These are phyloP conservation scores for Friedmanniomyces endolithicus DNA, from an alignment of 495 filamentous ascomycete genomes.

Conservation along the genomic window DNA sequence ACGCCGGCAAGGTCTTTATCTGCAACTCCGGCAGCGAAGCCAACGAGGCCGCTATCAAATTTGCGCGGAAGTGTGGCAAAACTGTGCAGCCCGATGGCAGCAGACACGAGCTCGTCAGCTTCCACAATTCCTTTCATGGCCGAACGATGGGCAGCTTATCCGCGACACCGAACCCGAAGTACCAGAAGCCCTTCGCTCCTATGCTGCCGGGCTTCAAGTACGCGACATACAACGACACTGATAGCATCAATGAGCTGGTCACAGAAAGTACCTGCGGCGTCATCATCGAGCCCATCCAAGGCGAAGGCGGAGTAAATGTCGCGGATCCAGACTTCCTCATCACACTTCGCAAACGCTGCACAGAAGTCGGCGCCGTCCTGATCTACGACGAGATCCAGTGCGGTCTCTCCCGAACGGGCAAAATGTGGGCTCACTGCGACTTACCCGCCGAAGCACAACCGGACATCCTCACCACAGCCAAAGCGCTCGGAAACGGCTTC, in stretches of 20 bases:
- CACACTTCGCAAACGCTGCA: constrained; percentile 66
- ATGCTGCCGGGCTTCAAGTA: constrained; percentile 92
- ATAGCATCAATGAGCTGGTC: constrained; percentile 54
- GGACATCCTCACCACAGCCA: constrained; percentile 86
- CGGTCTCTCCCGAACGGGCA: constrained; percentile 73
- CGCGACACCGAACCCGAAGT: constrained; percentile 96
- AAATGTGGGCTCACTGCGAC: constrained; percentile 70
- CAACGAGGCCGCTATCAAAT: constrained; percentile 96
- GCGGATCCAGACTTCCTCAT: constrained; percentile 69
- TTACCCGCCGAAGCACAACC: constrained; percentile 74
- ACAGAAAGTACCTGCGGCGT: constrained; percentile 82
- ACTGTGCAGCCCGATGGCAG: constrained; percentile 52
- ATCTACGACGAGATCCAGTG: constrained; percentile 97
- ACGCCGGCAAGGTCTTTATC: constrained; percentile 72
- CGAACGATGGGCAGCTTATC: constrained; percentile 86
- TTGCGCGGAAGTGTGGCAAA: constrained; percentile 81
- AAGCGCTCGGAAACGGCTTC: constrained; percentile 92
- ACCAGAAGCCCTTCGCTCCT: constrained; percentile 85
- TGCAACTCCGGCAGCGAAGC: constrained; percentile 92
- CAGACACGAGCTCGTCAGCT: constrained; percentile 79
- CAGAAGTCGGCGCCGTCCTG: constrained; percentile 75
- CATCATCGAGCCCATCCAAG: constrained; percentile 96
- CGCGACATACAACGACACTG: constrained; percentile 72
- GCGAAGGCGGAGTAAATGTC: constrained; percentile 83
- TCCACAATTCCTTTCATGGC: constrained; percentile 86